Base-by-base conservation (phyloP, 2,329 filamentous ascomycete species). In the Paradendryphiella salina region DNA sequence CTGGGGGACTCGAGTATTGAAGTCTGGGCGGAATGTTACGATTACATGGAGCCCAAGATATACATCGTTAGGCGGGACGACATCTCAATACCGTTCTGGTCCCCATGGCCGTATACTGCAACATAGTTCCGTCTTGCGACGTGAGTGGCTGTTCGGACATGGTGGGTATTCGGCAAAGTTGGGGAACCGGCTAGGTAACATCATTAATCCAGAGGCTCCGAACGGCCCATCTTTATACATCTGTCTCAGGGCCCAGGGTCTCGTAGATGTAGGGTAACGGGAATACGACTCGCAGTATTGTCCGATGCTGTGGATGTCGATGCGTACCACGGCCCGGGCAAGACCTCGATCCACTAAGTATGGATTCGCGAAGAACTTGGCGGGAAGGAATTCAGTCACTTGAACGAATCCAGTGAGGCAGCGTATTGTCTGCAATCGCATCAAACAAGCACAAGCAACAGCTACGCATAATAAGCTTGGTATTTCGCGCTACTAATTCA, bases 401-500 rank as follows among this genome's bases (percentile, higher is more conserved):
- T 26, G 6, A 15, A 39, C 5, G 14, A 15, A 17, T 23, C 10
- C 36, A 14, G 13, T 38, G 8, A 26, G 15, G 13, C 11, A 5
- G 35, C 14, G 17, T 10, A 29, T 2, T 39, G 15, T 17, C 32
- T 23, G 39, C 17, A 41, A 32, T 18, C 37, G 29, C 8, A 28
- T 5, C 6, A 11, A 14, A 41, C 47, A 36, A 8, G 29, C 18
- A 34, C 7, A 34, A 21, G n/a, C 28, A 45, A 23, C 29, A 28
- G 23, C 29, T 46, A 33, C 41, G 29, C 33, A 35, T 32, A 15
- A 46, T 13, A 51, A 51, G 37, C 36, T 47, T 51, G 48, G 42
- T 51, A 51, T 51, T 51, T 38, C 48, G 42, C 48, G 42, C 48
- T 51, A 51, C 36, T 31, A 34, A 50, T 23, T n/a, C 47, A 46